Evolutionary conservation across 1,284 basidiomycete genomes (phyloP).

Genomic region (Lentinula novae-zelandiae): DNA sequence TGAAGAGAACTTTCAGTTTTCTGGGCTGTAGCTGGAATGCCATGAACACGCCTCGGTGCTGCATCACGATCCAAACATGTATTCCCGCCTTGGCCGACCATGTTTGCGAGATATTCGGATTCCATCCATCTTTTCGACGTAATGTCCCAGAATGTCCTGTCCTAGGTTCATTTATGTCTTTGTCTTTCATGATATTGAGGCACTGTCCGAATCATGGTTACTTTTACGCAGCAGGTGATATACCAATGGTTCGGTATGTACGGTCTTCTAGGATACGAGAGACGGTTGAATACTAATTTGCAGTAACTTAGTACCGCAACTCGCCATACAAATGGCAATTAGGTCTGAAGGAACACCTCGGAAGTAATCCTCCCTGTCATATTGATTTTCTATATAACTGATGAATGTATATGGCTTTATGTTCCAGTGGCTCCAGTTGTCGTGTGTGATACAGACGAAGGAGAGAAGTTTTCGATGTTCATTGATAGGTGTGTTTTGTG

Average conservation of each 20-base stretch:
- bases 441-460: too few relatives aligned
- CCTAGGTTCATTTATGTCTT: too few relatives aligned
- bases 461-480: too few relatives aligned
- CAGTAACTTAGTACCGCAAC: neutral
- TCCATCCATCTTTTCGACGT: too few relatives aligned
- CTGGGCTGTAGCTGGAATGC: too few relatives aligned
- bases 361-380: neutral
- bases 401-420: neutral
- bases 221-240: neutral
- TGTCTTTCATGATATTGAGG: too few relatives aligned
- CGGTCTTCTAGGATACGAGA: neutral
- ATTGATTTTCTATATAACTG: neutral
- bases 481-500: too few relatives aligned
- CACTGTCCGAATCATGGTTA: neutral
- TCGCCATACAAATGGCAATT: neutral
- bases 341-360: neutral
- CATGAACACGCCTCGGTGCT: neutral
- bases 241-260: neutral
- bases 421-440: too few relatives aligned
- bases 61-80: neutral
- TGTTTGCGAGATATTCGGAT: neutral
- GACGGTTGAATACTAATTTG: neutral
- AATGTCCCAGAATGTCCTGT: too few relatives aligned
- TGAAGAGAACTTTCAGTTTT: too few relatives aligned
- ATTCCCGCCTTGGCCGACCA: neutral